Evolutionary conservation across 805 yeast species (phyloP), one percentile per base, ranked within the genome.

Genomic region (Saturnispora quitensis): DNA sequence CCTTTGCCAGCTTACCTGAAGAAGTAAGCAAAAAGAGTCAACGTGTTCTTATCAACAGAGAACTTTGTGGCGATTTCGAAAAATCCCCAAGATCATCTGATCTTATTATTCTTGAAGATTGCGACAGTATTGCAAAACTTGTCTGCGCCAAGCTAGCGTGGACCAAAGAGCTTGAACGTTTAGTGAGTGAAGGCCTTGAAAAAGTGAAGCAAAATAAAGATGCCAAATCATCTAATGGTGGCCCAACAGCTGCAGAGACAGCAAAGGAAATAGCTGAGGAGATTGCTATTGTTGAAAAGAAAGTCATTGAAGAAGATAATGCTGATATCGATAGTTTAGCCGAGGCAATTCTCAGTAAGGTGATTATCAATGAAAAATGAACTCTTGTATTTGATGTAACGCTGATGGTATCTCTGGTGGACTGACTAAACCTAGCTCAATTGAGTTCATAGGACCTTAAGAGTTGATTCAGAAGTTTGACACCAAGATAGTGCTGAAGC

Each of bases 1-100:
- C 99, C 2, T 91, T 91, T 74, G 96, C 97, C 1, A 73, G 81
- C 9, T 69, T 91, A 48, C 96, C 97, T 0, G 67, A 77, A 2
- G 89, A 86, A 59, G 77, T 84, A 0, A 72, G 73, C 4, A 59
- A 60, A 1, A 61, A 66, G 1, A 67, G 78, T 18, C 63, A 72
- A 4, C 72, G 99, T 54, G 81, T 83, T 0, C 73, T 91, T 52
- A 74, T 89, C 35, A 91, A 91, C 63, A 74, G 76, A 50, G 96
- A 87, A 53, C 60, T 68, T 0, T 97, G 87, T 13, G 98, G 98
- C 3, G 84, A 80, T 57, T 86, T 86, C 60, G 60, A 63, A 44
- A 59, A 69, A 15, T 70, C 74, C 18, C 73, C 77, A 5, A 73
- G 96, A 55, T 65, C 75, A 34, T 56, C 74, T 1, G 98, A 91